Evolutionary conservation across 2,329 filamentous ascomycete genomes (phyloP).

Genomic region (Remersonia thermophila): DNA sequence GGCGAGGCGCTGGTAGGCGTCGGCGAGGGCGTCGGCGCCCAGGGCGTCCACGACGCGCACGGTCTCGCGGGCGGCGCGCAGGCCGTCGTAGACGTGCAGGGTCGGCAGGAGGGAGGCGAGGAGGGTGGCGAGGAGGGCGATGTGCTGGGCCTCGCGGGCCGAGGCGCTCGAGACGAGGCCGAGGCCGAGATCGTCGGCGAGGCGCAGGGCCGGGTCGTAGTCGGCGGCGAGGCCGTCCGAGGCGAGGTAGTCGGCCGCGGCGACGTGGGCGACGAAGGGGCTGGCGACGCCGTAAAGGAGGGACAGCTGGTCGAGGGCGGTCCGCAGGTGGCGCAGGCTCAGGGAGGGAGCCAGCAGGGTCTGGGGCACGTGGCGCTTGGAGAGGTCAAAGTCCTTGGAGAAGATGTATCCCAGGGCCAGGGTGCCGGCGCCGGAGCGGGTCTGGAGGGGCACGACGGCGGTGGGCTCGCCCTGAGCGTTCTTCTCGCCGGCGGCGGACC

Average conservation of each 20-base stretch:
- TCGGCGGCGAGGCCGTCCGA: conserved; percentile 67
- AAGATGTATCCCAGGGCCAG: conserved; percentile 96
- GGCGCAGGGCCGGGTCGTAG: conserved; percentile 66
- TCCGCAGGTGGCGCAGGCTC: conserved; percentile 66
- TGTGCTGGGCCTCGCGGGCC: conserved; percentile 86
- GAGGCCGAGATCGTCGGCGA: conserved; percentile 82
- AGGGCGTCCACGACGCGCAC: conserved; percentile 60
- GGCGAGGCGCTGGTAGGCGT: conserved; percentile 53
- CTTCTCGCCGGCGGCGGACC: conserved; percentile 55
- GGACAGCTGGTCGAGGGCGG: conserved; percentile 81
- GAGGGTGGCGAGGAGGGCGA: conserved; percentile 63
- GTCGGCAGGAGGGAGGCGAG: conserved; percentile 61
- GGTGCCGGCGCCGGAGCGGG: conserved; percentile 74
- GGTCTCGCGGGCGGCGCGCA: conserved; percentile 60
- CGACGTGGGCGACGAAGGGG: conserved; percentile 84
- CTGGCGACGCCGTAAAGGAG: conserved; percentile 85
- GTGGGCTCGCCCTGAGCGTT: conserved; percentile 79
- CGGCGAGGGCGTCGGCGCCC: conserved; percentile 49
- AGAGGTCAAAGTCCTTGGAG: conserved; percentile 88
- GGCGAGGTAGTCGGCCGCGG: conserved; percentile 73
- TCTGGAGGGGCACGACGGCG: conserved; percentile 68
- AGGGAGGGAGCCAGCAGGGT: conserved; percentile 77
- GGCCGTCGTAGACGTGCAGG: conserved; percentile 67
- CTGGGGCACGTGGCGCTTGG: conserved; percentile 85
- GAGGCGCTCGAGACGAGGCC: conserved; percentile 77